Conservation (phyloP, 768 basidiomycete species). For the Fomitopsis pulvina region DNA sequence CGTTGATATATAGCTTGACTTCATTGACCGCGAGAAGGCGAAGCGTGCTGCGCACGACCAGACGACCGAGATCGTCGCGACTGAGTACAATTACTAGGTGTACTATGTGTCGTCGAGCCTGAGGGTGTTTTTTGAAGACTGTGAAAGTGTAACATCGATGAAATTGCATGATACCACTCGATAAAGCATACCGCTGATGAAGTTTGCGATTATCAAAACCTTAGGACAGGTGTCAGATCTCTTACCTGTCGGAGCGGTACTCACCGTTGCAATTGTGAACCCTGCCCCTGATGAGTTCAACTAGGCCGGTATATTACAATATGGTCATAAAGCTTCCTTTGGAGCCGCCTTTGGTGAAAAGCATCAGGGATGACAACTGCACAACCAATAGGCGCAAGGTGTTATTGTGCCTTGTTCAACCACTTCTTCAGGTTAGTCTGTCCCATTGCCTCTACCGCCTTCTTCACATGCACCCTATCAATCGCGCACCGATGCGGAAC, state of each 20-base stretch:
- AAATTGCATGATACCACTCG: not conserved
- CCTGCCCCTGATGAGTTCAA: too few relatives aligned
- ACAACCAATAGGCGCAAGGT: not conserved
- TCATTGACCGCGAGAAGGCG: constrained; percentile 35
- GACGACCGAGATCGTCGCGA: not conserved
- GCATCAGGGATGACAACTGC: not conserved
- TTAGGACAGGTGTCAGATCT: too few relatives aligned
- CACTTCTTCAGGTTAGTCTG: constrained; percentile 75
- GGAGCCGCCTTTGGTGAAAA: too few relatives aligned
- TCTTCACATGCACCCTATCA: constrained; percentile 59
- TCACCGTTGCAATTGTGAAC: too few relatives aligned
- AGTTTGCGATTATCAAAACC: too few relatives aligned
- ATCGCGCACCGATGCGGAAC: constrained; percentile 65
- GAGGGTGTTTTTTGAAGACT: not conserved
- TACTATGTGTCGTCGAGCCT: not conserved
- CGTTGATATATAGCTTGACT: constrained; percentile 31
- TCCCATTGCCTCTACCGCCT: constrained; percentile 55
- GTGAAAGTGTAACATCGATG: constrained; percentile 2
- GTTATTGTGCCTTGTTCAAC: constrained; percentile 53
- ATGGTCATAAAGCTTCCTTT: too few relatives aligned
- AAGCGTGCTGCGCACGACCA: constrained; percentile 21
- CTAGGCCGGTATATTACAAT: too few relatives aligned
- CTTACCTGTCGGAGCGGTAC: too few relatives aligned
- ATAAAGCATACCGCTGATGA: too few relatives aligned
- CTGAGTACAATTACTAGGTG: not conserved